Conservation (phyloP, 2,329 filamentous ascomycete genomes). For the Calonectria crousiana region DNA sequence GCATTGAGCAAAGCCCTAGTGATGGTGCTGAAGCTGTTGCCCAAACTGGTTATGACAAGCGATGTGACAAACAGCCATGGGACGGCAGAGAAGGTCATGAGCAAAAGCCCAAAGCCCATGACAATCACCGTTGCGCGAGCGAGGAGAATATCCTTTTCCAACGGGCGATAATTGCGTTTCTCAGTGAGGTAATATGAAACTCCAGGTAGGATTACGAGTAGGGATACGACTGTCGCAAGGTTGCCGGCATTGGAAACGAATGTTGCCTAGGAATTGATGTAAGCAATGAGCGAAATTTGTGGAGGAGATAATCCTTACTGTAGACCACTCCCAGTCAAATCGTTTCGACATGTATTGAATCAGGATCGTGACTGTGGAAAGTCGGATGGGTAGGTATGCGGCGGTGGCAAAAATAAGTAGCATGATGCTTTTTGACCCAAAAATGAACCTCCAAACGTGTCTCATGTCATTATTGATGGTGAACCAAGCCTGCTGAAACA, state of each 20-base stretch:
- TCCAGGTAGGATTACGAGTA: conserved; percentile 54
- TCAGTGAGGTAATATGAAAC: conserved; percentile 49
- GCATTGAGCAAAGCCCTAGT: conserved; percentile 64
- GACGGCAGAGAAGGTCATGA: conserved; percentile 52
- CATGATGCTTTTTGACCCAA: conserved; percentile 53
- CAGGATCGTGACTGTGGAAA: conserved; percentile 51
- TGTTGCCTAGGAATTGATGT: conserved; percentile 49
- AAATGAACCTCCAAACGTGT: conserved; percentile 55
- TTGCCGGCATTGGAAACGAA: conserved; percentile 55
- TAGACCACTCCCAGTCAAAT: conserved; percentile 62
- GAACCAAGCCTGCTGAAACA: conserved; percentile 40
- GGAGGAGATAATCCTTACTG: conserved; percentile 39
- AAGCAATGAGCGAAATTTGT: background rate
- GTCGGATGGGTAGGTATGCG: conserved; percentile 43
- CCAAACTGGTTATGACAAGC: conserved; percentile 60
- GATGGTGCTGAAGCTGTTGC: conserved; percentile 57
- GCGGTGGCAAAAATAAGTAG: conserved; percentile 52
- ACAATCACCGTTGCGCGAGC: conserved; percentile 50
- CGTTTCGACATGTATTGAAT: conserved; percentile 67
- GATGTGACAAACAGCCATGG: conserved; percentile 53
- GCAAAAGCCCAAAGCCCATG: conserved; percentile 49
- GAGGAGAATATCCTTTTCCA: conserved; percentile 57
- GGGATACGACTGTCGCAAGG: conserved; percentile 51
- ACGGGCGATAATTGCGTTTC: conserved; percentile 45
- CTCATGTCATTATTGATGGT: conserved; percentile 46